phyloP scores from a whole-genome alignment of 345 rosid species.

The Physaria fendleri region DNA sequence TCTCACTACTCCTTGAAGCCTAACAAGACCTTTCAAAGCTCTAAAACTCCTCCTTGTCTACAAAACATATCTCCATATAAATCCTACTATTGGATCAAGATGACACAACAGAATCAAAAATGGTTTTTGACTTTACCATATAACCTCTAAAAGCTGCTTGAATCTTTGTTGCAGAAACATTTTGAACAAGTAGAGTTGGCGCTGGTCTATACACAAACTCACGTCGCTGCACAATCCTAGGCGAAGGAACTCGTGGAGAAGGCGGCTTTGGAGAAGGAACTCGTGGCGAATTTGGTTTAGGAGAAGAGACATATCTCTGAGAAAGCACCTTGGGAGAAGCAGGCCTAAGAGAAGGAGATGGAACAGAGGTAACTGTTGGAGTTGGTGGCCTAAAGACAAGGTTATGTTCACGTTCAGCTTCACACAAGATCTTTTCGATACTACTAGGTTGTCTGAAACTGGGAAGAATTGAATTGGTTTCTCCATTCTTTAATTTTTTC shows the following conservation, averaged over 20 bases:
- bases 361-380: slow-evolving; percentile 32
- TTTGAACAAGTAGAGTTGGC: slow-evolving; percentile 48
- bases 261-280: slow-evolving; percentile 45
- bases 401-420: slow-evolving; percentile 82
- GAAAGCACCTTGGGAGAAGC: slow-evolving; percentile 48
- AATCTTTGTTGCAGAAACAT: slow-evolving; percentile 71
- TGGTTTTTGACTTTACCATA: slow-evolving; percentile 42
- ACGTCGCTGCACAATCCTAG: slow-evolving; percentile 44
- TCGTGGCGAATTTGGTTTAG: slow-evolving; percentile 45
- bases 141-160: slow-evolving; percentile 89
- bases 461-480: slow-evolving; percentile 78
- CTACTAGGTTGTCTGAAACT: slow-evolving; percentile 81
- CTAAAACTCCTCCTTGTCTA: slow-evolving; percentile 91
- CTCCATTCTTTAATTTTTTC: slow-evolving; percentile 51
- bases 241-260: slow-evolving; percentile 56
- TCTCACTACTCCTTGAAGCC: slow-evolving; percentile 94
- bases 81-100: background rate
- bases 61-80: background rate
- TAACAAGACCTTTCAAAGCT: slow-evolving; percentile 86
- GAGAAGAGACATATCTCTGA: slow-evolving; percentile 38
- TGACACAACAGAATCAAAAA: slow-evolving; percentile 11
- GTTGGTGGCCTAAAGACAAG: slow-evolving; percentile 69
- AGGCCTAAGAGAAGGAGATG: slow-evolving; percentile 33
- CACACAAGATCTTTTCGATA: slow-evolving; percentile 84
- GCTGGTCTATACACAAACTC: slow-evolving; percentile 57